Conservation (phyloP, 2,329 filamentous ascomycete species). For the Ophiostoma sp. region DNA sequence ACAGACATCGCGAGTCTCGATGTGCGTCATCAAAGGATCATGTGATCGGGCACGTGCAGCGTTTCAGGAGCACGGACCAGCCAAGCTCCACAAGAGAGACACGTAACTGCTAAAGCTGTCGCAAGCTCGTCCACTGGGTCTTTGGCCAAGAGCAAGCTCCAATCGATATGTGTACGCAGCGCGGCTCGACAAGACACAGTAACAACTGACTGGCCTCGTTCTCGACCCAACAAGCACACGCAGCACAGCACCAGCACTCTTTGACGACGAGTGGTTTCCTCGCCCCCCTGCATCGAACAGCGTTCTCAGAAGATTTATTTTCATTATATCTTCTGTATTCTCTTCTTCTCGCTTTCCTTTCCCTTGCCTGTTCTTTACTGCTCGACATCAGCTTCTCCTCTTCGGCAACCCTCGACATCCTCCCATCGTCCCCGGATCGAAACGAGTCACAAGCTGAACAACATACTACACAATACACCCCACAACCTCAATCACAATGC, state of each 20-base stretch:
- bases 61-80: constrained; percentile 8
- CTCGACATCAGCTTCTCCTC: background rate
- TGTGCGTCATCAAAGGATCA: background rate
- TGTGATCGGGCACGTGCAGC: background rate
- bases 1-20: background rate
- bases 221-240: background rate
- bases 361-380: background rate
- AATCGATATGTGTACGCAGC: constrained; percentile 11
- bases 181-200: constrained; percentile 6
- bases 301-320: background rate
- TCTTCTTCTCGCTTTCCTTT: background rate
- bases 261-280: constrained; percentile 4
- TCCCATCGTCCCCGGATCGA: background rate
- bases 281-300: background rate
- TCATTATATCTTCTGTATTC: background rate
- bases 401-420: background rate
- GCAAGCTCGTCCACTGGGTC: constrained; percentile 15
- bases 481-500: constrained; percentile 34
- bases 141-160: constrained; percentile 11
- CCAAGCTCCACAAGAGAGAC: constrained; percentile 23
- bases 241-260: background rate
- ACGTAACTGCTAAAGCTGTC: constrained; percentile 24
- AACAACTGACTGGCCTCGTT: background rate
- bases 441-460: background rate
- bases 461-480: background rate